Base-by-base conservation (phyloP, 163 green algal species). In the Scenedesmus sp. region DNA sequence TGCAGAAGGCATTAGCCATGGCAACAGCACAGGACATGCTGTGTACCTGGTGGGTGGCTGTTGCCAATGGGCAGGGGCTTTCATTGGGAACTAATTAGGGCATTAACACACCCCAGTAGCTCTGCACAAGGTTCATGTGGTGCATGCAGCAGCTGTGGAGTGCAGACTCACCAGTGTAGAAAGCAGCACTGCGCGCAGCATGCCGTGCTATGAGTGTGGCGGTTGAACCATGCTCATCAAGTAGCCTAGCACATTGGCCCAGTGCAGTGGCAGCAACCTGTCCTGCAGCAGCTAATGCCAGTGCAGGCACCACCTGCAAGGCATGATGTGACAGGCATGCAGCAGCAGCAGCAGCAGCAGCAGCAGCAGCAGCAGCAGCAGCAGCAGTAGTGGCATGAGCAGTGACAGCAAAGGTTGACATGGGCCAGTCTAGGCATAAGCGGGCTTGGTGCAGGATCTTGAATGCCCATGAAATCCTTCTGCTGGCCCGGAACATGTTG, bases 241-340 rank as follows among this genome's bases (percentile, higher is more conserved):
- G 20, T 18, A 84, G 40, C 43, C 78, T 84, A 0, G 78, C 78
- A 37, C 42, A 49, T 33, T 84, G 78, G 20, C 78, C 43, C 40
- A 84, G 24, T 18, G 78, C 78, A n/a, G 43, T 49, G 37, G 78
- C 78, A 84, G 78, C 78, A 3, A 84, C 78, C 78, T 84, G 78
- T 49, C 78, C 43, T 59, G 78, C 78, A 59, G 78, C 78, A 59
- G 78, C 78, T 53, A 84, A 35, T 35, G 78, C 78, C 43, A 84
- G 43, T 59, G 78, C 78, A 59, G 78, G 78, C 35, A 84, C 78
- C 7, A 84, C 78, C 42, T 84, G 40, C 78, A 84, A 56, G 37
- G 78, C 37, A 35, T 37, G 78, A 40, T 76, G 30, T 18, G 30
- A 76, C 59, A 72, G 24, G 59, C 24, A 30, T 24, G 56, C 49